Evolutionary conservation across 352 stramenopile species (phyloP).

Genomic region (Pythium aphanidermatum): DNA sequence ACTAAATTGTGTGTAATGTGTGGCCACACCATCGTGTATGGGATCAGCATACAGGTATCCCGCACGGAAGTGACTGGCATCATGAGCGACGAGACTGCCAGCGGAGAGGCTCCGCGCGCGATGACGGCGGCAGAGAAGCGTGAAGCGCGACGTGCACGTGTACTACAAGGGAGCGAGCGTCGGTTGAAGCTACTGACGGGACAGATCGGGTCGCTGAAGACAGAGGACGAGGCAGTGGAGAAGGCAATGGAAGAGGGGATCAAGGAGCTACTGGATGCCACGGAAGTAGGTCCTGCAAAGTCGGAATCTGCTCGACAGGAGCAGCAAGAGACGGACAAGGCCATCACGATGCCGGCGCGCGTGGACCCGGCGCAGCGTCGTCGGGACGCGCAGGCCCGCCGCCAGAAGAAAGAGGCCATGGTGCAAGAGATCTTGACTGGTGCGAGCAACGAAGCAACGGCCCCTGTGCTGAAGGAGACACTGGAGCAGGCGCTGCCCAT

Average conservation of each 20-base stretch:
- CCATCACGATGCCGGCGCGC: constrained; percentile 37
- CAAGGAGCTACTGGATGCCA: constrained; percentile 31
- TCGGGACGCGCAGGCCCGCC: constrained; percentile 53
- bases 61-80: too few species aligned
- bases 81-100: too few species aligned
- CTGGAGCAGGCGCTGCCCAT: background rate
- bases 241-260: constrained; percentile 40
- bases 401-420: constrained; percentile 50
- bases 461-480: too few species aligned
- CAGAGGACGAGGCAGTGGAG: constrained; percentile 30
- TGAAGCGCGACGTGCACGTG: constrained; percentile 48
- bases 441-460: too few species aligned
- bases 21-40: too few species aligned
- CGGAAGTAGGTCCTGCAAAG: background rate
- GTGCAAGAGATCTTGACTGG: constrained; percentile 46
- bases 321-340: background rate
- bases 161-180: constrained; percentile 52
- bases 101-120: constrained; percentile 4
- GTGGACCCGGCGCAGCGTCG: constrained; percentile 60
- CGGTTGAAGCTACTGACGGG: constrained; percentile 66
- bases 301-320: background rate
- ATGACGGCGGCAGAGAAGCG: constrained; percentile 57
- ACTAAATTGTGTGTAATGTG: too few species aligned
- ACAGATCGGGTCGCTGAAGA: constrained; percentile 51
- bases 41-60: too few species aligned